Evolutionary conservation across 164 flowering plant genomes (phyloP), one percentile per base, ranked within the genome.

Genomic region (Protea cynaroides): DNA sequence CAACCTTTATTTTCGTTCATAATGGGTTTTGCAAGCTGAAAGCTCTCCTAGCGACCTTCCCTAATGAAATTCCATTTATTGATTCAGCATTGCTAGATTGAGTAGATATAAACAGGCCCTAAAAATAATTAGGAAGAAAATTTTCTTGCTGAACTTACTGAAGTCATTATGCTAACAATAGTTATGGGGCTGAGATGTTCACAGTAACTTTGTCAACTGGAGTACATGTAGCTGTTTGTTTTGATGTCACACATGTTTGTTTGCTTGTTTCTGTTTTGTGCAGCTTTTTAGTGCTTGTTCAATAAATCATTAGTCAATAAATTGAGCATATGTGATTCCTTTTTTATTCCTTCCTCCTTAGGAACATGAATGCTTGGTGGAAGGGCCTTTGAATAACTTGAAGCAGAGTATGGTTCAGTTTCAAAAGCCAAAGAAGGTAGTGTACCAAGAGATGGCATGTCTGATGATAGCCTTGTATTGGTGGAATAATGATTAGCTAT

Each of bases 321-420:
- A 1, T 47, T 49, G 7, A 67, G n/a, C 12, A 3, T 40, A 1
- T 56, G 53, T 64, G 11, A 46, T 56, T 2, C 8, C 50, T 56
- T 23, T 50, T 37, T 71, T 29, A 49, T 11, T 15, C 44, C 21
- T 64, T 40, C 56, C 50, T 68, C 25, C n/a, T 9, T 17, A 93
- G 99, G 99, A 94, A 58, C 88, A 94, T 61, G 99, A 91, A 70
- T 91, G 99, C 76, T 86, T 94, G 84, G 99, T 94, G 62, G 99
- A 94, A 81, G 99, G 99, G 58, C 99, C 99, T 59, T 74, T 94
- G 47, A 94, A 85, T 76, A 94, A 94, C 76, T 69, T 94, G 82
- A 94, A 94, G 77, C 99, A 94, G 79, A 94, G 99, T 71, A 94
- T 94, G 99, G 97, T 94, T 66, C 99, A 94, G 65, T 94, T 94